Percentiles rank a stretch among this genome's conserved stretches.
These are phyloP conservation scores for Dictyostelium brefeldianum DNA, from an alignment of 78 protist genomes.

Conservation along the genomic window DNA sequence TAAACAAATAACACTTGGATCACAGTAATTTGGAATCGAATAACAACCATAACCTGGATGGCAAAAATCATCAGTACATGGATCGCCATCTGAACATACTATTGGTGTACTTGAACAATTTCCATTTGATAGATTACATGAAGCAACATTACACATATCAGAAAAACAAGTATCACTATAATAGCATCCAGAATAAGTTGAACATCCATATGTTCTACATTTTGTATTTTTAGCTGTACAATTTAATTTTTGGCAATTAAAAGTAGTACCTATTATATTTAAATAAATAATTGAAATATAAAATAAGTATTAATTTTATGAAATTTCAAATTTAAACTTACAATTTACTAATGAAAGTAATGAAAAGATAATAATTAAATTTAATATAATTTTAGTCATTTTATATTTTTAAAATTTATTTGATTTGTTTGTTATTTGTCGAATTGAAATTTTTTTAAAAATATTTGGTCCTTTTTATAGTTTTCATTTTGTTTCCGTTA, in stretches of 20 bases:
- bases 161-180: neutral
- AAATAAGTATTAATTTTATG: no score
- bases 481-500: no score
- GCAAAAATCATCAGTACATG: neutral
- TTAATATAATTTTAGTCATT: no score
- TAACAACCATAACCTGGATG: constrained; percentile 6
- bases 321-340: no score
- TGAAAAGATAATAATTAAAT: no score
- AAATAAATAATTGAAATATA: no score
- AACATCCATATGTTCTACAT: neutral
- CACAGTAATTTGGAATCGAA: neutral
- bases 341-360: no score
- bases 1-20: neutral
- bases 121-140: neutral
- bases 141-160: neutral
- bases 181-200: neutral
- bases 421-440: no score
- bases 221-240: neutral
- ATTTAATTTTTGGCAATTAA: constrained; percentile 11
- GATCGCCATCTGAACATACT: neutral
- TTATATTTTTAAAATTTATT: no score
- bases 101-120: neutral
- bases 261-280: neutral
- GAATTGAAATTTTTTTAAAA: no score
- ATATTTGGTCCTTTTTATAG: no score